Evolutionary conservation across 1,139 yeast genomes (phyloP), one percentile per base, ranked within the genome.

Genomic region (Taphrina communis): DNA sequence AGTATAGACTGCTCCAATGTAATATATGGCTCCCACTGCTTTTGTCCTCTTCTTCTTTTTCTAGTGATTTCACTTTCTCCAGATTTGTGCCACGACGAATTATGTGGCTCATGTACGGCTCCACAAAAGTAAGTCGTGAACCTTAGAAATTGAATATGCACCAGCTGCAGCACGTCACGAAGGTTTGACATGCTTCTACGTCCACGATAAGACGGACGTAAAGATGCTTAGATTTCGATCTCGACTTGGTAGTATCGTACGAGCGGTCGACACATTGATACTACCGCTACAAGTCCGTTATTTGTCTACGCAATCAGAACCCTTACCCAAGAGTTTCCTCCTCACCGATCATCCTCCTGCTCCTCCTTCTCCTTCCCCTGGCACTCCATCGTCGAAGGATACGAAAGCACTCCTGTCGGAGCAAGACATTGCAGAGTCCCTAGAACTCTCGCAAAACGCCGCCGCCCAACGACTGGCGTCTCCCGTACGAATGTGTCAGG

Each of bases 401-500:
- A 8, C n/a, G 4, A 1, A 8, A 11, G 36, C 36, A 17, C 8
- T 51, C 36, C 1, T 52, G 11, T 17, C 61, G 21, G n/a, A 41
- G 19, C 36, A 8, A 31, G 63, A 46, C 38, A 7, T n/a, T 12
- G 31, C 21, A n/a, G 56, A 51, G 9, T 51, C 59, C 2, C 25
- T 39, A 14, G 51, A 7, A 35, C 42, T 62, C 44, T 19, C 12
- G n/a, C 19, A 17, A 2, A 17, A 41, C 41, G 38, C 14, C 6
- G 21, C 39, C 36, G 58, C 59, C 21, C 39, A 42, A 35, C n/a
- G 39, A 2, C 44, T 62, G 12, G 51, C 59, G 21, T 52, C 59
- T n/a, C 66, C 66, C n/a, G n/a, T 51, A n/a, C 58, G 66, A 6
- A 25, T 62, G 50, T 62, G 66, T 52, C 50, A 42, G 6, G 19